Evolutionary conservation across 148 eudicot genomes (phyloP), one percentile per base, ranked within the genome.

Genomic region (Camellia lanceoleosa): DNA sequence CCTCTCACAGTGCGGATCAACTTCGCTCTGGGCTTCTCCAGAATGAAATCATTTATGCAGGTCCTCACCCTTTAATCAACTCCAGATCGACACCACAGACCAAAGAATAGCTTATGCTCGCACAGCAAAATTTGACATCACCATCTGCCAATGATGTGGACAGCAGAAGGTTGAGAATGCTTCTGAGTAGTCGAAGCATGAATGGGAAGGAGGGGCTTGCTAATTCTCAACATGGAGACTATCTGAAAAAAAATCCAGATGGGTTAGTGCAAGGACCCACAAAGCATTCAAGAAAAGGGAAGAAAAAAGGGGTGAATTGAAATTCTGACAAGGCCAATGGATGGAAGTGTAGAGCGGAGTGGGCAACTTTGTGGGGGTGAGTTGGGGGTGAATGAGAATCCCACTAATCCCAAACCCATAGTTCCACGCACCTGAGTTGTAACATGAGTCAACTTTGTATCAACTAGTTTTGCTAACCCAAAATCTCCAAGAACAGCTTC

Each of bases 401-500:
- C n/a, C n/a, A n/a, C n/a, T n/a, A n/a, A n/a, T n/a, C n/a, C n/a
- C n/a, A n/a, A n/a, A 70, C 98, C 99, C 98, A 96, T 93, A 6
- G 98, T 96, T 77, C 99, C 99, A 73, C 99, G 91, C 52, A 96
- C 93, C 85, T 92, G 95, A 76, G 99, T 96, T 0, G 99, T 96
- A 49, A 93, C 86, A 78, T 93, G 97, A 6, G 99, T 95, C 74
- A 89, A 56, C 76, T 88, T 87, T 49, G 92, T 82, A 80, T 96
- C 99, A 56, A 96, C 92, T 73, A 91, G 79, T 79, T 87, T 93
- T 6, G 98, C 98, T 0, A 96, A 84, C 65, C 99, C 99, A 65
- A 96, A 96, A 84, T 96, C 99, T 49, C 99, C 97, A 74, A 96
- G 95, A 63, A 93, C 90, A 0, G 98, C 87, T 71, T 93, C 98